Evolutionary conservation across 495 filamentous ascomycete genomes (phyloP).

Genomic region (Collariella sp.): DNA sequence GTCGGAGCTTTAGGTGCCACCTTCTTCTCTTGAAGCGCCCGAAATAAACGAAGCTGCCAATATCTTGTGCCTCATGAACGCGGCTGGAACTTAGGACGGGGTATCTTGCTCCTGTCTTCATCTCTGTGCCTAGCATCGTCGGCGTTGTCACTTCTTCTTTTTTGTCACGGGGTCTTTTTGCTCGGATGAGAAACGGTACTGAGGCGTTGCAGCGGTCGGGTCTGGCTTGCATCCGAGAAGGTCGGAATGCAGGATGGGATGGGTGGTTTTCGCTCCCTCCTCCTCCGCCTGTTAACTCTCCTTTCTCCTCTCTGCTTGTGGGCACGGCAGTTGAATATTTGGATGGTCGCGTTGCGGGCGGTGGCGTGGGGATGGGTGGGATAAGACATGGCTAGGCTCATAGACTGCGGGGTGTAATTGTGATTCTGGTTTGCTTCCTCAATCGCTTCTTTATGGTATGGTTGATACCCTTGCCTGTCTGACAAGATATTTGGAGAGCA

Average conservation of each 20-base stretch:
- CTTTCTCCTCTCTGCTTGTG: background rate
- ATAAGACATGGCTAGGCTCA: conserved; percentile 2
- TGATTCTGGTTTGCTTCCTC: background rate
- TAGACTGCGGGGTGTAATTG: conserved; percentile 16
- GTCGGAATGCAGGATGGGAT: background rate
- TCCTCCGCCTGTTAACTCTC: too few species aligned
- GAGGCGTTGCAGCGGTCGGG: background rate
- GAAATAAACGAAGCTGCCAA: too few species aligned
- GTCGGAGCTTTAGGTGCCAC: conserved; percentile 33
- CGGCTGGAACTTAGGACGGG: background rate
- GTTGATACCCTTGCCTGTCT: background rate
- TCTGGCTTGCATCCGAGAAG: background rate
- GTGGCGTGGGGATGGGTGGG: background rate
- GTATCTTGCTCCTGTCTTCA: background rate
- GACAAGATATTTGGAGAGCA: too few species aligned
- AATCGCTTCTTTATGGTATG: background rate
- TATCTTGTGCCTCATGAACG: background rate
- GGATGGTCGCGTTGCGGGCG: background rate
- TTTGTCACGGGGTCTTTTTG: background rate
- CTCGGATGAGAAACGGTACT: background rate
- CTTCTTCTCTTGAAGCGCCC: too few species aligned
- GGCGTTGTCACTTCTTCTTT: conserved; percentile 6
- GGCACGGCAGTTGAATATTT: background rate
- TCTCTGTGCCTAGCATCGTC: conserved; percentile 7
- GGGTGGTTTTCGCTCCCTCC: background rate